These are phyloP conservation scores for Gossypium turneri DNA, from an alignment of 345 rosid genomes.

Conservation along the genomic window DNA sequence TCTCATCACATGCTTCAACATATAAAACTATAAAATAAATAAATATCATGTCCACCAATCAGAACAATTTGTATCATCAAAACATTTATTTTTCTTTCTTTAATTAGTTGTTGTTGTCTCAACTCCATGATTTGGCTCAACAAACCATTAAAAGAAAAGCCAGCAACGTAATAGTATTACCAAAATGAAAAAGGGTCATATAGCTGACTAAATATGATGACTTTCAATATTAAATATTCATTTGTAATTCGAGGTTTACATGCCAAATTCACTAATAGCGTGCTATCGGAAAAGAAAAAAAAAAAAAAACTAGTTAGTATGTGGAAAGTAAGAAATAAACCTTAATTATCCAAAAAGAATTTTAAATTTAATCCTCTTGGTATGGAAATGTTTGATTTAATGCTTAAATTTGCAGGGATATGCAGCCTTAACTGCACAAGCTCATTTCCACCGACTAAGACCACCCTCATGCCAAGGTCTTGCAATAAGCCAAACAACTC, in stretches of 20 bases:
- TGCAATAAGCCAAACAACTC: constrained; percentile 19
- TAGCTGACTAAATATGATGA: too few relatives aligned
- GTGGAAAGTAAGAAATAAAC: not conserved
- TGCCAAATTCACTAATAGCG: not conserved
- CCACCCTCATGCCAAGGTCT: constrained; percentile 48
- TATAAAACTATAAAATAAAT: not conserved
- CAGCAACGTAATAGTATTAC: not conserved
- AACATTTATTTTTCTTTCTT: not conserved
- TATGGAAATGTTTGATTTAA: not conserved
- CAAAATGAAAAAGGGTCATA: not conserved
- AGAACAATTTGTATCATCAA: not conserved
- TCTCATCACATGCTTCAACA: not conserved
- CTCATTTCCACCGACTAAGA: constrained; percentile 41
- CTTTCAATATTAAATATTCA: not conserved
- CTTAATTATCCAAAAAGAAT: not conserved
- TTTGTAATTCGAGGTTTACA: not conserved
- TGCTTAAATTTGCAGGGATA: constrained; percentile 39
- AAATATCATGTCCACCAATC: not conserved
- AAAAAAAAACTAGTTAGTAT: too few relatives aligned
- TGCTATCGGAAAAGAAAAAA: too few relatives aligned
- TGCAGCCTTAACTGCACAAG: constrained; percentile 41
- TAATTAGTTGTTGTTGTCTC: not conserved
- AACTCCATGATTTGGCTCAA: not conserved
- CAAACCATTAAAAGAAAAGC: not conserved
- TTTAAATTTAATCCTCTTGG: too few relatives aligned